These are phyloP conservation scores for Eudorina sp. DNA, from an alignment of 139 green algal genomes.

Conservation along the genomic window DNA sequence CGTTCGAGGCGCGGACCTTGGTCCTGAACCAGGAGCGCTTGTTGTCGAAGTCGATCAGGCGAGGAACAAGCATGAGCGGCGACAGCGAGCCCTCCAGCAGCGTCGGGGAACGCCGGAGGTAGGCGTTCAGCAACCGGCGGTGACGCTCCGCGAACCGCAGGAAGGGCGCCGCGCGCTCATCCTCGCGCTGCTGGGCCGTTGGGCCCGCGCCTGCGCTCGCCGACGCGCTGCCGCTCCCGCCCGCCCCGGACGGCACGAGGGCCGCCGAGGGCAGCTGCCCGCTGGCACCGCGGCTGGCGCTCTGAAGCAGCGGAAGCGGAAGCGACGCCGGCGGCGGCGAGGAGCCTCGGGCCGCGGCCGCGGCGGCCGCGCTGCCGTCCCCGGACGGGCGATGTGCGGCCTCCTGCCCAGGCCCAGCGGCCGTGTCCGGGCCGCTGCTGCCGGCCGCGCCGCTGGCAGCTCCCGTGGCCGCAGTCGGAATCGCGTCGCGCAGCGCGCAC, in stretches of 20 bases:
- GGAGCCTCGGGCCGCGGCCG: not conserved
- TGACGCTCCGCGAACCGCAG: slow-evolving; percentile 90
- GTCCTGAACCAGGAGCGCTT: slow-evolving; percentile 92
- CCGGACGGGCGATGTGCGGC: not conserved
- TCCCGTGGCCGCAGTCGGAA: slow-evolving; percentile 50
- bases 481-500: slow-evolving; percentile 64
- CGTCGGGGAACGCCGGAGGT: slow-evolving; percentile 80
- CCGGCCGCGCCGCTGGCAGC: not conserved
- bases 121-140: slow-evolving; percentile 90
- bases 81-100: slow-evolving; percentile 87
- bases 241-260: not conserved
- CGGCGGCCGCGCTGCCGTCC: not conserved
- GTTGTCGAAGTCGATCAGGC: slow-evolving; percentile 98
- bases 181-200: not conserved
- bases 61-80: slow-evolving; percentile 84
- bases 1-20: slow-evolving; percentile 59
- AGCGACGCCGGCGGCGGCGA: not conserved
- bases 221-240: not conserved
- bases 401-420: not conserved
- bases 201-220: not conserved
- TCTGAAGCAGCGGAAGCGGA: not conserved
- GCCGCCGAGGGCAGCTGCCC: not conserved
- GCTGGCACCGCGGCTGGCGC: slow-evolving; percentile 26
- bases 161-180: slow-evolving; percentile 2
- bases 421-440: not conserved